Base-by-base conservation (phyloP, 2,329 filamentous ascomycete species). In the Cercospora citrullina region DNA sequence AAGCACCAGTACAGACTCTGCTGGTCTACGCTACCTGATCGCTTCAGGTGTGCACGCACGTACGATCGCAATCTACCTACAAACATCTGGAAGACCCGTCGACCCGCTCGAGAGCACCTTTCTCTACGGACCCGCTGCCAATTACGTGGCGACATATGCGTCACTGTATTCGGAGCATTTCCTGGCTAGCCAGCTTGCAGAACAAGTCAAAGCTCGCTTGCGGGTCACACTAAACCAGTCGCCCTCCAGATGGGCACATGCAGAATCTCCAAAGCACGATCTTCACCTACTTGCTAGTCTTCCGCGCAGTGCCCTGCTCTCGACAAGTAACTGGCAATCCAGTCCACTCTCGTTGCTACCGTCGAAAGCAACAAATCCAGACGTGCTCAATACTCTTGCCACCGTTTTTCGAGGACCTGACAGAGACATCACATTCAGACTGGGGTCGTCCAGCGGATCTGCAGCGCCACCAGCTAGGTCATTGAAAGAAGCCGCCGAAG, bases 61-160 rank as follows among this genome's bases (percentile, higher is more conserved):
- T 18, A 79, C 86, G 2, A 75, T 86, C 33, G 80, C 81, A 9
- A 84, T 82, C 64, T 87, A 84, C 71, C 76, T 87, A 21, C 82
- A 87, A 45, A 83, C 83, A 3, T 80, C 81, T 5, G 81, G 80
- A 9, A 75, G 70, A 16, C 64, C 78, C 53, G 75, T 82, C 33
- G 84, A 86, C 64, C 77, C 84, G 2, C 73, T 87, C 33, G 85
- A 87, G 69, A 75, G 83, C 8, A 81, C 81, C 26, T 87, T 87
- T 72, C 78, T 89, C 9, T 84, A 83, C 69, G 83, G 83, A 5
- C 83, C 85, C 4, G 81, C 86, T 21, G 86, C 86, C 70, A 82
- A 84, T 59, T 89, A 89, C 75, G 80, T 89, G 57, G 82, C 85
- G 39, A 83, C 83, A 65, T 89, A 88, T 74, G 84, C 84, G 7